These are phyloP conservation scores for Tillandsia leiboldiana DNA, from an alignment of 176 grass and related monocot genomes.

Conservation along the genomic window DNA sequence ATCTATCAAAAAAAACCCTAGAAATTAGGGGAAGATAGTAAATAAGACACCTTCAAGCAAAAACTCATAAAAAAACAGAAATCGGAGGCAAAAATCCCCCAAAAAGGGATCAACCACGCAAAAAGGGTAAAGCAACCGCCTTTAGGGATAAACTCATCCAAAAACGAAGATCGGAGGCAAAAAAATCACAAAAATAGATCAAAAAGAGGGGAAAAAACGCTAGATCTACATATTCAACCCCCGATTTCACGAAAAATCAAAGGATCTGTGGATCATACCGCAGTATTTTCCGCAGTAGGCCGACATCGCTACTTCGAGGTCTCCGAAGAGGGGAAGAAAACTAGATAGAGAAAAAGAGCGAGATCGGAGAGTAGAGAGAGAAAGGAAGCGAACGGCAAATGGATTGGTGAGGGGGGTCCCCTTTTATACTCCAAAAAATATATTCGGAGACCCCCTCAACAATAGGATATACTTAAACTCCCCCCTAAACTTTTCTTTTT, in stretches of 20 bases:
- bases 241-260: neutral
- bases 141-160: neutral
- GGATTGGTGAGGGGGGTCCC: too few relatives aligned
- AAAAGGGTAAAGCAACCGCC: neutral
- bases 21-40: neutral
- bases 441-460: too few relatives aligned
- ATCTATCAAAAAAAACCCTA: neutral
- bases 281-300: conserved; percentile 82
- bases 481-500: too few relatives aligned
- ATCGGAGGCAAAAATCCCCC: neutral
- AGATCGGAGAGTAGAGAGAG: neutral
- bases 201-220: neutral
- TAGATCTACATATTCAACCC: neutral
- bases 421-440: too few relatives aligned
- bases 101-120: neutral
- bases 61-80: neutral
- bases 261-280: conserved; percentile 30
- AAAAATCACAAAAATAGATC: neutral
- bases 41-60: neutral
- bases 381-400: neutral
- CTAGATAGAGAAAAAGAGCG: neutral
- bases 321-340: neutral
- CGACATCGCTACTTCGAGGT: conserved; percentile 37
- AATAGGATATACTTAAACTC: too few relatives aligned
- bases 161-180: neutral